phyloP scores from a whole-genome alignment of 148 eudicot genomes.

The Rhododendron griersonianum region DNA sequence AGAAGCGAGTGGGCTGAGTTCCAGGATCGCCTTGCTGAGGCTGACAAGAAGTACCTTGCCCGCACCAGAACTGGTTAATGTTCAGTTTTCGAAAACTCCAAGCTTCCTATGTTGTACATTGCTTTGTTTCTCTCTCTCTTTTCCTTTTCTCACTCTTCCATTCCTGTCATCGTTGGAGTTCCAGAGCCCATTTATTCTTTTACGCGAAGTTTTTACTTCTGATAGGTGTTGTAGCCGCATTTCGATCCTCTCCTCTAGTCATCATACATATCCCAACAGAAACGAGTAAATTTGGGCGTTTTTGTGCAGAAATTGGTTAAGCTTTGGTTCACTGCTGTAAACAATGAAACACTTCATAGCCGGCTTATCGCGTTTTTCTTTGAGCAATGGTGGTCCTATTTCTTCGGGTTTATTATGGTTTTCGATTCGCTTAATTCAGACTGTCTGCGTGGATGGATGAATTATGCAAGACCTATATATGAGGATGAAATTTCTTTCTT shows the following conservation, averaged over 20 bases:
- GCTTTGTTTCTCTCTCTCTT: background rate
- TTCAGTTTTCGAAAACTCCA: background rate
- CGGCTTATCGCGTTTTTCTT: background rate
- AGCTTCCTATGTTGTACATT: constrained; percentile 26
- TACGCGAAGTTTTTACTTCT: background rate
- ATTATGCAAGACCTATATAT: background rate
- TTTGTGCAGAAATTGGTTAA: background rate
- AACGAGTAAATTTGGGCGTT: background rate
- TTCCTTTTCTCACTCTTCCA: background rate
- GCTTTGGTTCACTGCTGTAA: background rate
- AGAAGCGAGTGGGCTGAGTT: constrained; percentile 79
- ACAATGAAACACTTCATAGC: background rate
- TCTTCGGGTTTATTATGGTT: background rate
- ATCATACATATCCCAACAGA: background rate
- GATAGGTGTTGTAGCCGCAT: background rate
- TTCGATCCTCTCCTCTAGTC: background rate
- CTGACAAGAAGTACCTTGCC: constrained; percentile 61
- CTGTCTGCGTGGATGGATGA: background rate
- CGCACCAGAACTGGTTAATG: constrained; percentile 27
- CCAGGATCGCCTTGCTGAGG: constrained; percentile 72
- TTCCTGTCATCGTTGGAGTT: constrained; percentile 1
- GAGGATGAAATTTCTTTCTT: background rate
- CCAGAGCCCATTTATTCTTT: background rate
- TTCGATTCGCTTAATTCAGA: background rate
- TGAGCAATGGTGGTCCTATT: background rate